Percentiles rank a stretch among this genome's conserved stretches.
phyloP scores from a whole-genome alignment of 495 filamentous ascomycete species.

The Hyaloscypha finlandica region DNA sequence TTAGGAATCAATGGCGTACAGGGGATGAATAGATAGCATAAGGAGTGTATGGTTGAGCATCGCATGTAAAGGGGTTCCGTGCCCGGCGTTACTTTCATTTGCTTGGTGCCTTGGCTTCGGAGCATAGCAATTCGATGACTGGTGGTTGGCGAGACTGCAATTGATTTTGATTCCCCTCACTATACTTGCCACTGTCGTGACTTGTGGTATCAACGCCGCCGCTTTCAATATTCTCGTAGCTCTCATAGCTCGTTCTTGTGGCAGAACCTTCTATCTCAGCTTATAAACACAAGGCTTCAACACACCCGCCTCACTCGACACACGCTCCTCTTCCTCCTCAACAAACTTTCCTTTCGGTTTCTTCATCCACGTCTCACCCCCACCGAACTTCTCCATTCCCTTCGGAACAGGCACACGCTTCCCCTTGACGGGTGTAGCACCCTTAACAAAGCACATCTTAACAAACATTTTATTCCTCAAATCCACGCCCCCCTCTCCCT shows the following conservation, averaged over 20 bases:
- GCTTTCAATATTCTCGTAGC: too few species aligned
- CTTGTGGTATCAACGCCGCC: background rate
- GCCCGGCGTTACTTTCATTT: slow-evolving; percentile 15
- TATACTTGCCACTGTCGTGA: slow-evolving; percentile 3
- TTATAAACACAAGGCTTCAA: slow-evolving; percentile 98
- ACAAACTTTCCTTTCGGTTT: slow-evolving; percentile 61
- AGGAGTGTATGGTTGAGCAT: slow-evolving; percentile 14
- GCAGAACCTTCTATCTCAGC: slow-evolving; percentile 56
- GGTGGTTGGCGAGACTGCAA: background rate
- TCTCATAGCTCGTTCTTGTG: background rate
- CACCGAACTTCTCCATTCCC: slow-evolving; percentile 35
- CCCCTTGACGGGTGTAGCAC: slow-evolving; percentile 63
- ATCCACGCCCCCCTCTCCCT: slow-evolving; percentile 59
- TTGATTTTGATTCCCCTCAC: background rate
- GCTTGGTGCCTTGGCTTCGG: background rate
- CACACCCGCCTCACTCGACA: slow-evolving; percentile 63
- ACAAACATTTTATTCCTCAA: slow-evolving; percentile 98
- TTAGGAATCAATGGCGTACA: slow-evolving; percentile 15
- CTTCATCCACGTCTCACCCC: slow-evolving; percentile 34
- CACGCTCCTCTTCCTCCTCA: slow-evolving; percentile 51
- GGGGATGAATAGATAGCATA: slow-evolving; percentile 24
- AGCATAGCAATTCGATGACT: slow-evolving; percentile 14
- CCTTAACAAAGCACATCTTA: slow-evolving; percentile 90
- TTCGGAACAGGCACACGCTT: slow-evolving; percentile 52
- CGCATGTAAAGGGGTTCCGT: slow-evolving; percentile 18